phyloP scores from a whole-genome alignment of 352 stramenopile genomes.

The Pythium apleroticum region DNA sequence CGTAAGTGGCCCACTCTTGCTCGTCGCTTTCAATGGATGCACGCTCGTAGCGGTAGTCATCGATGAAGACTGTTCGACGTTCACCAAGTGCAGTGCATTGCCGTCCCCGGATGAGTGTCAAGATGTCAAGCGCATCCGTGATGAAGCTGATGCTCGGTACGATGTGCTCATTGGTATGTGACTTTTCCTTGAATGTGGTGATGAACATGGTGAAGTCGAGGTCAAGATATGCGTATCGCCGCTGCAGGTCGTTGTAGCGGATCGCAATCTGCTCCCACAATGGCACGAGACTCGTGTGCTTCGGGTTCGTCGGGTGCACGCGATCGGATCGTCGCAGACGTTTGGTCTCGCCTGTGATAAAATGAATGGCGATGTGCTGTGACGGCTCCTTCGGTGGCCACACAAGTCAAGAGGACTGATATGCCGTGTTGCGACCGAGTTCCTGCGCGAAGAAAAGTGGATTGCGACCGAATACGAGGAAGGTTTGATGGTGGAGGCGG shows the following conservation, averaged over 20 bases:
- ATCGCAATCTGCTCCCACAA: conserved; percentile 21
- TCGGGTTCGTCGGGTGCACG: too few species aligned
- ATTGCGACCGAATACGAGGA: conserved; percentile 1
- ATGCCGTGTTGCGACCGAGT: too few species aligned
- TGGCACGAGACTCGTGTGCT: neutral
- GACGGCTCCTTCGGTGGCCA: too few species aligned
- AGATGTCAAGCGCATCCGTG: conserved; percentile 12
- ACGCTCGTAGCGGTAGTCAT: conserved; percentile 54
- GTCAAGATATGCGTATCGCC: conserved; percentile 8
- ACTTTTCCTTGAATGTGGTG: conserved; percentile 2
- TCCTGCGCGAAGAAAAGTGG: conserved; percentile 6
- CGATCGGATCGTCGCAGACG: conserved; percentile 11
- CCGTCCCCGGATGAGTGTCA: conserved; percentile 14
- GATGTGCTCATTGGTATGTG: neutral
- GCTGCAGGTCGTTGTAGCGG: conserved; percentile 5
- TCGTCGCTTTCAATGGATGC: conserved; percentile 37
- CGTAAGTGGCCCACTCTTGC: too few species aligned
- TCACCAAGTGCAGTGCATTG: neutral
- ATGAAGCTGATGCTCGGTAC: conserved; percentile 10
- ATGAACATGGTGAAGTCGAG: conserved; percentile 22
- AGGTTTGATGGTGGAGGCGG: conserved; percentile 33
- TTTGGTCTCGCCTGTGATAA: neutral
- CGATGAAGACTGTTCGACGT: conserved; percentile 22
- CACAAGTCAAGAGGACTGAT: too few species aligned
- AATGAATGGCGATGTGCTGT: neutral